Percentiles rank a stretch among this genome's conserved stretches.
Evolutionary conservation across 257 asterid genomes (phyloP).

Genomic region (Hygrophila difformis): DNA sequence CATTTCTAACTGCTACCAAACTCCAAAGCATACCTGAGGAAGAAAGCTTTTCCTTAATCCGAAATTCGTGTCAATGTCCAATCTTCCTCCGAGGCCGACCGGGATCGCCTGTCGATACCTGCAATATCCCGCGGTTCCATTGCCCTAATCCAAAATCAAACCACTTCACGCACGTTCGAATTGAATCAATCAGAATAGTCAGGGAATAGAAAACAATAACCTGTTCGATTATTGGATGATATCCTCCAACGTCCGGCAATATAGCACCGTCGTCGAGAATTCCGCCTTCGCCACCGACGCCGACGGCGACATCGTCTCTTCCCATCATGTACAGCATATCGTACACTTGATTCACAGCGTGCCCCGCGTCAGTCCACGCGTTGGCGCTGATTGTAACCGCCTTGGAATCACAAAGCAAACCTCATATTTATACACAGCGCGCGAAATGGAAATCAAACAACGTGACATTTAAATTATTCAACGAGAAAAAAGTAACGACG

Average conservation of each 20-base stretch:
- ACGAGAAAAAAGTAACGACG: no score
- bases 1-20: no score
- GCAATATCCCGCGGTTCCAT: slow-evolving; percentile 68
- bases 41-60: slow-evolving; percentile 71
- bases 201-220: slow-evolving; percentile 24
- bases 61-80: slow-evolving; percentile 60
- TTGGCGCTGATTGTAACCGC: slow-evolving; percentile 67
- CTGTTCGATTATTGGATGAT: slow-evolving; percentile 85
- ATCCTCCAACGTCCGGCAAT: slow-evolving; percentile 70
- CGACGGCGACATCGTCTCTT: slow-evolving; percentile 73
- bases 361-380: slow-evolving; percentile 74
- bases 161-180: neutral
- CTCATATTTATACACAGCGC: no score
- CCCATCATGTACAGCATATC: slow-evolving; percentile 93
- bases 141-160: slow-evolving; percentile 33
- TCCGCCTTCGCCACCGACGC: slow-evolving; percentile 91
- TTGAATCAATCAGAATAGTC: neutral
- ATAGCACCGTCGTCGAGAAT: slow-evolving; percentile 68
- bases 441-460: no score
- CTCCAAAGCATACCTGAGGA: slow-evolving; percentile 95
- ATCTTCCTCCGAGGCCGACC: slow-evolving; percentile 57
- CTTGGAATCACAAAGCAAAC: slow-evolving; percentile 22
- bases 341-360: slow-evolving; percentile 68
- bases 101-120: slow-evolving; percentile 85
- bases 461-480: no score